Evolutionary conservation across 2,329 filamentous ascomycete species (phyloP).

Genomic region (Alternaria burnsii): DNA sequence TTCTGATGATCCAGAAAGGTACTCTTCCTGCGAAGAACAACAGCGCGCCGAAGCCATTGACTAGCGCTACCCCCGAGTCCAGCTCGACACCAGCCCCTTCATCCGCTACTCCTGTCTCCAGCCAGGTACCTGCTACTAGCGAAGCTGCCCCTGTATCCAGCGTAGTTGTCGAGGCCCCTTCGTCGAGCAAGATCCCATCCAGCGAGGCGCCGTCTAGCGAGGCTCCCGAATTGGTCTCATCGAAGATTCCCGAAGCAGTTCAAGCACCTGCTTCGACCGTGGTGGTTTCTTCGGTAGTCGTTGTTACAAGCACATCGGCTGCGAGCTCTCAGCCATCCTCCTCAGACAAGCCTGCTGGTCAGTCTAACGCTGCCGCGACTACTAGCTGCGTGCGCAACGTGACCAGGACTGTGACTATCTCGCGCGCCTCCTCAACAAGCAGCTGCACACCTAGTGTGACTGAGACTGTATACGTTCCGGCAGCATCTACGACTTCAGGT

Average conservation of each 20-base stretch:
- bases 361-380: conserved; percentile 20
- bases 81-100: conserved; percentile 22
- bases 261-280: neutral
- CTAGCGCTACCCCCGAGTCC: conserved; percentile 24
- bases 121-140: conserved; percentile 8
- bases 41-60: conserved; percentile 28
- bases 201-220: conserved; percentile 10
- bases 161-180: neutral
- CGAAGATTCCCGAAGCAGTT: conserved; percentile 19
- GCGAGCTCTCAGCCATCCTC: conserved; percentile 10
- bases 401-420: conserved; percentile 10
- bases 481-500: conserved; percentile 13
- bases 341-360: conserved; percentile 22
- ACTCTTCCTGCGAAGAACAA: conserved; percentile 41
- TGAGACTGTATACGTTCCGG: conserved; percentile 37
- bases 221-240: neutral
- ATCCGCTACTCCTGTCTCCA: conserved; percentile 5
- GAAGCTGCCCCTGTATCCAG: conserved; percentile 11
- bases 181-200: conserved; percentile 8
- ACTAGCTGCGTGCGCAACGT: conserved; percentile 16
- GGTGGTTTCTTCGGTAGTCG: conserved; percentile 4
- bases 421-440: neutral
- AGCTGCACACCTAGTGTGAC: conserved; percentile 35
- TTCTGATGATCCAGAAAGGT: conserved; percentile 49
- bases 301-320: conserved; percentile 10